phyloP scores from a whole-genome alignment of 768 basidiomycete species.

The Tylopilus sp. region DNA sequence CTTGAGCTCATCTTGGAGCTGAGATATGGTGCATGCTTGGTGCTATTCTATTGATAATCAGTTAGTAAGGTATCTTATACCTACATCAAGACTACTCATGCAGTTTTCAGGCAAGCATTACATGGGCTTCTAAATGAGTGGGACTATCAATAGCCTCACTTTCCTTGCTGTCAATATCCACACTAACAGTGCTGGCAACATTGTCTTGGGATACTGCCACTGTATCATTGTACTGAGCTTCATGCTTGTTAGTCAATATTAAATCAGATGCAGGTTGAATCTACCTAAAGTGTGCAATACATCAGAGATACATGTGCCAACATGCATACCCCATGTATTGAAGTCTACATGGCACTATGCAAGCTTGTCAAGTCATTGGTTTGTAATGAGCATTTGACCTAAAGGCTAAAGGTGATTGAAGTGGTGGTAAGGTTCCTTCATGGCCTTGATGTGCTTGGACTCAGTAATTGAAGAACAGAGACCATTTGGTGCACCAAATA shows the following conservation, averaged over 20 bases:
- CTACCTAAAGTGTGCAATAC: neutral
- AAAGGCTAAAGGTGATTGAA: neutral
- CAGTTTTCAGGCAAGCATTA: no score
- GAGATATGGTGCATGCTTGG: neutral
- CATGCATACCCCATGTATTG: neutral
- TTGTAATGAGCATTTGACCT: neutral
- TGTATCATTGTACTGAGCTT: no score
- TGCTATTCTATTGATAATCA: neutral
- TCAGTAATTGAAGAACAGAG: neutral
- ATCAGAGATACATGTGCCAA: neutral
- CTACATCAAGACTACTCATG: neutral
- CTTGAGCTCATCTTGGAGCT: neutral
- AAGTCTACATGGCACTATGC: neutral
- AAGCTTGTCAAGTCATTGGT: neutral
- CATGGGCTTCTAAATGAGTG: no score
- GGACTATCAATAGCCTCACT: no score
- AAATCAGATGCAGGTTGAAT: no score
- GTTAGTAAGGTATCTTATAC: neutral
- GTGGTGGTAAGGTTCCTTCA: neutral
- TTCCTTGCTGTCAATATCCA: no score
- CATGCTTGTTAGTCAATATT: no score
- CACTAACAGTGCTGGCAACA: no score
- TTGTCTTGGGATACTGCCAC: no score
- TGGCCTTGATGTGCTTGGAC: neutral
- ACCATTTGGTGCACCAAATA: neutral